A percentile compares a stretch with the other conserved stretches of the same genome.
Conservation (phyloP, 1,284 basidiomycete genomes). For the Rugosomyces carneus region DNA sequence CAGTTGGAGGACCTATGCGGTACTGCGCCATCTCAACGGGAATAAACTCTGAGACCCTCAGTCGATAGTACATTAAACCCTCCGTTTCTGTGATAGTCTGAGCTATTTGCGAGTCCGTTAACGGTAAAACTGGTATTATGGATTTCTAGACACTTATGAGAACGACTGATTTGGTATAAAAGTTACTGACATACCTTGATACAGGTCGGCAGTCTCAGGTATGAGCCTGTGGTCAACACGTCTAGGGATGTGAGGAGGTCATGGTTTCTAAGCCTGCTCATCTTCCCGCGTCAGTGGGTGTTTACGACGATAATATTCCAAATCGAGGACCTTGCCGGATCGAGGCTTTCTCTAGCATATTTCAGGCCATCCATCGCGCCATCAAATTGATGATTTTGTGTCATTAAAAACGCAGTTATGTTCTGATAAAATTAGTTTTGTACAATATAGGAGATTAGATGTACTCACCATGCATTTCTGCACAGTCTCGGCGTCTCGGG, state of each 20-base stretch:
- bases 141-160: constrained; percentile 44
- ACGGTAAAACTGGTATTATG: constrained; percentile 57
- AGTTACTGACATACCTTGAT: constrained; percentile 61
- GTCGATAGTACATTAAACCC: constrained; percentile 67
- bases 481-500: constrained; percentile 71
- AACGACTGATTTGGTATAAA: constrained; percentile 6
- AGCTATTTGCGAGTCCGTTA: constrained; percentile 62
- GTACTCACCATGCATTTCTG: constrained; percentile 75
- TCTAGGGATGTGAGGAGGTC: constrained; percentile 87
- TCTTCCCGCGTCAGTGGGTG: neutral
- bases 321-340: constrained; percentile 52
- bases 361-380: constrained; percentile 60
- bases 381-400: constrained; percentile 80
- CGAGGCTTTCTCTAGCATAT: constrained; percentile 59
- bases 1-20: constrained; percentile 46
- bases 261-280: constrained; percentile 72
- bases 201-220: constrained; percentile 68
- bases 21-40: constrained; percentile 73
- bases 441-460: neutral
- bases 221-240: constrained; percentile 79
- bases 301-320: constrained; percentile 1
- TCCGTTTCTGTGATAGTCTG: constrained; percentile 70
- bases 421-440: constrained; percentile 41
- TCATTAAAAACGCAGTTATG: constrained; percentile 77
- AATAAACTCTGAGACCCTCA: constrained; percentile 67